Percentiles rank a stretch among this genome's conserved stretches.
These are phyloP conservation scores for Zygosaccharomyces gambellarensis DNA, from an alignment of 805 yeast genomes.

Conservation along the genomic window DNA sequence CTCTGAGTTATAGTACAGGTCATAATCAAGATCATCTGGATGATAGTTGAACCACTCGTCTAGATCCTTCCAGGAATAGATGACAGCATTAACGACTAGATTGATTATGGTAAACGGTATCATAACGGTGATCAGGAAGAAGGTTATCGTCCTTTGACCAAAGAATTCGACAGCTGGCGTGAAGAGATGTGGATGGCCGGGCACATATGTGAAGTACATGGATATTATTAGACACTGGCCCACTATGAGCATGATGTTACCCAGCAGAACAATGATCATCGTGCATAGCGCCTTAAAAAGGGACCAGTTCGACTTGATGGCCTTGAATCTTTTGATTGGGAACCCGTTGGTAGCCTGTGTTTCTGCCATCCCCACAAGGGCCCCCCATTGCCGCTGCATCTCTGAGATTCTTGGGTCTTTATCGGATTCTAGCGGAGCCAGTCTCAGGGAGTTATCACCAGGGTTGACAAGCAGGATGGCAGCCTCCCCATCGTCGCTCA, in stretches of 20 bases:
- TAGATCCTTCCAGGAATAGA: constrained; percentile 27
- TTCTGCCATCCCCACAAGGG: constrained; percentile 3
- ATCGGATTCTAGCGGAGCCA: constrained; percentile 15
- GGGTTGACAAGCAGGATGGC: constrained; percentile 21
- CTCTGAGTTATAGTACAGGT: constrained; percentile 12
- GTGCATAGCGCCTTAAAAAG: constrained; percentile 13
- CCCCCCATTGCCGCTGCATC: constrained; percentile 2
- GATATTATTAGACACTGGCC: constrained; percentile 37
- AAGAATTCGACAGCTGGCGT: constrained; percentile 33
- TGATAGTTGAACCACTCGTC: constrained; percentile 16
- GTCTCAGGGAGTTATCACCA: constrained; percentile 20
- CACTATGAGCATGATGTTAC: constrained; percentile 22
- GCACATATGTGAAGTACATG: constrained; percentile 40
- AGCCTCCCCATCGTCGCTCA: constrained; percentile 9
- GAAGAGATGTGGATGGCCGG: constrained; percentile 32
- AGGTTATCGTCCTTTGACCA: constrained; percentile 31
- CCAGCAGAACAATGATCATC: constrained; percentile 14
- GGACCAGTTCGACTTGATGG: constrained; percentile 7
- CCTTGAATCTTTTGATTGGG: constrained; percentile 7
- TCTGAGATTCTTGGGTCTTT: constrained; percentile 4
- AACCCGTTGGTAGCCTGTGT: constrained; percentile 1
- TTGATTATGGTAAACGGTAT: constrained; percentile 30
- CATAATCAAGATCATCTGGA: constrained; percentile 7
- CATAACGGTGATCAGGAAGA: constrained; percentile 31
- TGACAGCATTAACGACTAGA: constrained; percentile 16